phyloP scores from a whole-genome alignment of 768 basidiomycete genomes.

The Neoboletus brunneissimus region DNA sequence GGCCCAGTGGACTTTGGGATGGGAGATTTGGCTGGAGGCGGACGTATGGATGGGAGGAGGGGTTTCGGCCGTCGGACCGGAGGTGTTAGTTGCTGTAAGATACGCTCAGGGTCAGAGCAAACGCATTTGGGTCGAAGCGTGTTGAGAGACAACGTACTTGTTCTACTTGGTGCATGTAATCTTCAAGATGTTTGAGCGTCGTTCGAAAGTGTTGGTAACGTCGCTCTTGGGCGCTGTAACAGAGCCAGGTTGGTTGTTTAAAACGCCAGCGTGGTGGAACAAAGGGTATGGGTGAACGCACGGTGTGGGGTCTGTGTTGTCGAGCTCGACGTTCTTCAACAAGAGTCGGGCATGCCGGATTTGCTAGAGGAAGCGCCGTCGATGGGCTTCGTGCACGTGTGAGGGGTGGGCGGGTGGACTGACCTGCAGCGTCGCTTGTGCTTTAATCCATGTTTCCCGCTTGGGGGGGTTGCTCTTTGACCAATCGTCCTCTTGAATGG shows the following conservation, averaged over 20 bases:
- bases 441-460: constrained; percentile 50
- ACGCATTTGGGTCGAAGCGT: too few relatives aligned
- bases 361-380: constrained; percentile 28
- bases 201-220: constrained; percentile 45
- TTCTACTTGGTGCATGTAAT: constrained; percentile 48
- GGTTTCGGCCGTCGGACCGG: constrained; percentile 40
- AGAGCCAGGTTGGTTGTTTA: not conserved
- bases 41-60: constrained; percentile 53
- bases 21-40: constrained; percentile 32
- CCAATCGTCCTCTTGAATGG: constrained; percentile 39
- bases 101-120: not conserved
- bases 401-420: constrained; percentile 6
- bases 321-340: constrained; percentile 55
- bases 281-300: constrained; percentile 27
- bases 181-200: constrained; percentile 56
- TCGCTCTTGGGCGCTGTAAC: constrained; percentile 39
- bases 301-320: constrained; percentile 44
- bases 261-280: not conserved
- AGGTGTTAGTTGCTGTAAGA: constrained; percentile 41
- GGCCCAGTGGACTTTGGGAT: not conserved
- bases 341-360: constrained; percentile 57
- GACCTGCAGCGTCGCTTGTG: constrained; percentile 57
- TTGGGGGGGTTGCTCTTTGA: constrained; percentile 22
- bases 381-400: not conserved
- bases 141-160: constrained; percentile 38